phyloP scores from a whole-genome alignment of 225 moss, liverwort and hornwort genomes.

The Antitrichia curtipendula region DNA sequence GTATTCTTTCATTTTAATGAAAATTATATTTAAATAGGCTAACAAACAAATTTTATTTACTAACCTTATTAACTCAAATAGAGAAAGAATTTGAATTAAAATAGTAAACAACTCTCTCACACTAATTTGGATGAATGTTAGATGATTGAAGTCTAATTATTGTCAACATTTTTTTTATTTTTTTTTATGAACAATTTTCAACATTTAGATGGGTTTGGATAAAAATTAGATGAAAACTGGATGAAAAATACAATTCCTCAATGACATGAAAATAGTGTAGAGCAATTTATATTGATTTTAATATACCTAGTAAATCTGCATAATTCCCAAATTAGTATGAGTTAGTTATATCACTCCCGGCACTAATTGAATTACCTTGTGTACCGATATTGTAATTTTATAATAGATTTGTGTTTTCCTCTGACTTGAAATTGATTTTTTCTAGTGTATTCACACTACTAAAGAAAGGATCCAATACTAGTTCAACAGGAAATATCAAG shows the following conservation, averaged over 20 bases:
- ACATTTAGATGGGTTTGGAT: neutral
- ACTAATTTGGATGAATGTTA: neutral
- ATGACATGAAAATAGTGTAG: neutral
- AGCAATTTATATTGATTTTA: neutral
- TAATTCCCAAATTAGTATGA: neutral
- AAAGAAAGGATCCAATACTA: neutral
- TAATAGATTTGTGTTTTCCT: neutral
- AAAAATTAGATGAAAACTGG: neutral
- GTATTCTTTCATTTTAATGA: neutral
- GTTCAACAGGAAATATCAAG: neutral
- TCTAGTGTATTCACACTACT: neutral
- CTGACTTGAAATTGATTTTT: neutral
- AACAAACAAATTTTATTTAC: neutral
- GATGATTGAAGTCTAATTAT: neutral
- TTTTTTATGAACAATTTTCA: too few relatives aligned
- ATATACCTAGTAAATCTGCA: neutral
- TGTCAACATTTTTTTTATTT: too few relatives aligned
- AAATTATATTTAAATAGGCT: neutral
- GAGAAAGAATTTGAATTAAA: neutral
- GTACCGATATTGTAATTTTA: neutral
- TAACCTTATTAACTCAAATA: neutral
- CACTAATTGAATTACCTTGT: neutral
- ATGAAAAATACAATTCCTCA: too few relatives aligned
- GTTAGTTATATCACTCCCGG: fast-evolving
- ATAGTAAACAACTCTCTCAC: neutral